A percentile compares a stretch with the other conserved stretches of the same genome.
Conservation (phyloP, 1,284 basidiomycete species). For the Spongispora temasekensis region DNA sequence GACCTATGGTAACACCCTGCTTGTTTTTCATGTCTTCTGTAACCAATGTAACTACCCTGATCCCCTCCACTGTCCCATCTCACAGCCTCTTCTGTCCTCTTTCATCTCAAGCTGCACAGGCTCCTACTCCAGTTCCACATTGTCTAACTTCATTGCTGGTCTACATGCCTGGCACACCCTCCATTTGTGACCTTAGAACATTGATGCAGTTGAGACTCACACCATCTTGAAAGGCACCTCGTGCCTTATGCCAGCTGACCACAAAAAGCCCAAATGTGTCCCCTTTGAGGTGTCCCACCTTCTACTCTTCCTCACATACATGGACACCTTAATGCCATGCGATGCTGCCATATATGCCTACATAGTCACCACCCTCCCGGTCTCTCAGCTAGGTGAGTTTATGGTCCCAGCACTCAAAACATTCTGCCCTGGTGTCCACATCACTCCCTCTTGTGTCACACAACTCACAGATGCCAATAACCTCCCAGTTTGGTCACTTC, state of each 20-base stretch:
- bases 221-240: too few species aligned
- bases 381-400: constrained; percentile 1
- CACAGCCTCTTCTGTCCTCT: too few species aligned
- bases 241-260: too few species aligned
- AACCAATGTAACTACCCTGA: too few species aligned
- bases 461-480: neutral
- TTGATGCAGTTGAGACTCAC: too few species aligned
- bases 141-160: too few species aligned
- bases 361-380: neutral
- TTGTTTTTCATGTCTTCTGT: too few species aligned
- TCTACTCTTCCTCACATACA: neutral
- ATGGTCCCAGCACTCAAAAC: neutral
- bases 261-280: neutral
- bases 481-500: neutral
- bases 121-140: too few species aligned
- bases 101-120: too few species aligned
- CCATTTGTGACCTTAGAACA: neutral
- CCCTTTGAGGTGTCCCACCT: neutral
- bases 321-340: neutral
- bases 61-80: too few species aligned
- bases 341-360: constrained; percentile 3
- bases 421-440: neutral
- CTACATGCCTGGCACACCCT: too few species aligned
- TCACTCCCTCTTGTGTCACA: neutral
- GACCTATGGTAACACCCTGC: too few species aligned